Percentiles rank a stretch among this genome's conserved stretches.
Conservation (phyloP, 2,329 filamentous ascomycete species). For the Pyrenochaeta sp. region DNA sequence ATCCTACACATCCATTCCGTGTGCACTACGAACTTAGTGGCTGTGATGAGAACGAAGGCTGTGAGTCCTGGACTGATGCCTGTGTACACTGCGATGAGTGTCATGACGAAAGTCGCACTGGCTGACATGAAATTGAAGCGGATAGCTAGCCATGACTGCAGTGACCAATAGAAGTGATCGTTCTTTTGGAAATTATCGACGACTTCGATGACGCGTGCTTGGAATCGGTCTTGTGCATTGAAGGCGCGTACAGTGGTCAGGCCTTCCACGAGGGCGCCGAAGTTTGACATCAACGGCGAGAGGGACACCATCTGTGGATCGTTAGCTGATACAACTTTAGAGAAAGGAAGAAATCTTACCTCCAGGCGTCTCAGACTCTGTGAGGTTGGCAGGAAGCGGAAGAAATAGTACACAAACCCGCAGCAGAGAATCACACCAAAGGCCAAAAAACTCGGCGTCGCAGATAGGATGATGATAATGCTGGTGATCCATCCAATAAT, state of each 20-base stretch:
- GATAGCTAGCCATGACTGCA: constrained; percentile 85
- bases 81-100: constrained; percentile 76
- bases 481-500: constrained; percentile 76
- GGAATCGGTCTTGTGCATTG: constrained; percentile 79
- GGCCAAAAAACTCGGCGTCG: constrained; percentile 78
- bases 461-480: constrained; percentile 78
- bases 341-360: constrained; percentile 25
- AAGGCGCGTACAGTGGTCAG: constrained; percentile 88
- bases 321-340: constrained; percentile 11
- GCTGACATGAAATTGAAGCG: constrained; percentile 79
- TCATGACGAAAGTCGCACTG: constrained; percentile 75
- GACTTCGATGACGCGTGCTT: constrained; percentile 78
- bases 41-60: constrained; percentile 82
- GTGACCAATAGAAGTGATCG: constrained; percentile 93
- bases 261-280: constrained; percentile 85
- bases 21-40: constrained; percentile 69
- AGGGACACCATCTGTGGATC: constrained; percentile 75
- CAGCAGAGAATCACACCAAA: constrained; percentile 74
- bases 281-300: constrained; percentile 90
- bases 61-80: constrained; percentile 80
- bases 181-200: constrained; percentile 92
- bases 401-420: constrained; percentile 77
- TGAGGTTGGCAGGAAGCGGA: constrained; percentile 80
- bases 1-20: constrained; percentile 79
- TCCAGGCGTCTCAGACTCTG: constrained; percentile 84